Evolutionary conservation across 2,329 filamentous ascomycete genomes (phyloP).

Genomic region (Neopestalotiopsis rosae): DNA sequence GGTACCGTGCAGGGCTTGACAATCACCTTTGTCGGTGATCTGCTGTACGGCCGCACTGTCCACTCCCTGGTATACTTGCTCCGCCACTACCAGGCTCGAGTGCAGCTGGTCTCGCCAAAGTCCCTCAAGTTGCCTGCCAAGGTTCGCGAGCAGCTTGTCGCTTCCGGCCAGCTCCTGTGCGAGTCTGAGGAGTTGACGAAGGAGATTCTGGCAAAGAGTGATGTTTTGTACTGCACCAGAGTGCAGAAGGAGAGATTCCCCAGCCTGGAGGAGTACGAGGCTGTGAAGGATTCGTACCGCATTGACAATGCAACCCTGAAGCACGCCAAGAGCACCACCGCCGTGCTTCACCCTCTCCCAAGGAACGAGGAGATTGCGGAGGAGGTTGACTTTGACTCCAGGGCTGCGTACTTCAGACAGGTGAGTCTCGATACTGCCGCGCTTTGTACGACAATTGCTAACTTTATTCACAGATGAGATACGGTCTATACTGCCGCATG

Average conservation of each 20-base stretch:
- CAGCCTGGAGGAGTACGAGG: constrained; percentile 80
- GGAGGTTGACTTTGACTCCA: constrained; percentile 96
- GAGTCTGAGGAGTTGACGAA: constrained; percentile 82
- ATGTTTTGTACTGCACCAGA: constrained; percentile 96
- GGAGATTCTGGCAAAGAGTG: constrained; percentile 83
- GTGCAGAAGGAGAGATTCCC: constrained; percentile 96
- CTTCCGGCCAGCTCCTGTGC: constrained; percentile 75
- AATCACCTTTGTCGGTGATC: constrained; percentile 93
- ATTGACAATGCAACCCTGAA: constrained; percentile 91
- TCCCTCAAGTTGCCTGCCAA: constrained; percentile 77
- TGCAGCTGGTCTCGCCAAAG: constrained; percentile 88
- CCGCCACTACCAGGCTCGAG: constrained; percentile 91
- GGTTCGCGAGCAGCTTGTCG: constrained; percentile 73
- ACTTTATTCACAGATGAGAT: constrained; percentile 77
- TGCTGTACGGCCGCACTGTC: constrained; percentile 91
- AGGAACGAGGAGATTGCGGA: constrained; percentile 92
- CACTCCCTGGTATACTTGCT: constrained; percentile 95
- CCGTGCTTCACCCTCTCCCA: constrained; percentile 94
- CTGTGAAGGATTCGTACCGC: constrained; percentile 85
- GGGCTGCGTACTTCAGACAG: constrained; percentile 98
- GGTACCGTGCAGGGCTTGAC: constrained; percentile 94
- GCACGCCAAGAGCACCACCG: constrained; percentile 89
- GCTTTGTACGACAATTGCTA: constrained; percentile 39
- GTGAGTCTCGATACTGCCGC: constrained; percentile 61
- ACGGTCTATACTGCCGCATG: constrained; percentile 98